A percentile compares a stretch with the other conserved stretches of the same genome.
phyloP scores from a whole-genome alignment of 192 early-diverging fungal genomes.

The Mortierella antarctica region DNA sequence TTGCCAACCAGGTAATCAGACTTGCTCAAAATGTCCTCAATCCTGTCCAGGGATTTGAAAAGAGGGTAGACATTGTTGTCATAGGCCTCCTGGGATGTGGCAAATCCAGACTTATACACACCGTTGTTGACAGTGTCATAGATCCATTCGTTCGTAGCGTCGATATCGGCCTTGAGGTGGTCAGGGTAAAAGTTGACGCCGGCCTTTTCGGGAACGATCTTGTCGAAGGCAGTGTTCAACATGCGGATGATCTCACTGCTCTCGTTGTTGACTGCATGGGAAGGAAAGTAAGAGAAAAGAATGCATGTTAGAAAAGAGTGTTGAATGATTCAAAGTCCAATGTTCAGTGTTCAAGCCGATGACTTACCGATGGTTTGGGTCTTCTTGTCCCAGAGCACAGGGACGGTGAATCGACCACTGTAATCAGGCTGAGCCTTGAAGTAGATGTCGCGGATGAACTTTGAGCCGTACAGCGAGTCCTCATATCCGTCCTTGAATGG shows the following conservation, averaged over 20 bases:
- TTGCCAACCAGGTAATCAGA: constrained; percentile 83
- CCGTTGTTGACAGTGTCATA: constrained; percentile 97
- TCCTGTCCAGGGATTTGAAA: constrained; percentile 81
- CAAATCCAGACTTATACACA: constrained; percentile 95
- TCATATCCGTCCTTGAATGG: constrained; percentile 77
- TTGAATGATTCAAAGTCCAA: not conserved
- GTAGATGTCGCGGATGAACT: constrained; percentile 89
- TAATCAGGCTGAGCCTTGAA: constrained; percentile 90
- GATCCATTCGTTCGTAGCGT: constrained; percentile 89
- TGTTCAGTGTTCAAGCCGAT: not conserved
- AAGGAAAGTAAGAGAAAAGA: not conserved
- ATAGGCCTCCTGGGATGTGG: constrained; percentile 87
- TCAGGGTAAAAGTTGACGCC: constrained; percentile 86
- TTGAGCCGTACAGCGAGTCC: constrained; percentile 79
- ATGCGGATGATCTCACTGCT: constrained; percentile 96
- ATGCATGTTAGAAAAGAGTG: not conserved
- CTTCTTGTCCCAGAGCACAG: constrained; percentile 98
- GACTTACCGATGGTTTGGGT: constrained; percentile 79
- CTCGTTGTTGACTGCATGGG: constrained; percentile 88
- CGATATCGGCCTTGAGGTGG: constrained; percentile 78
- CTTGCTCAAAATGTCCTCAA: constrained; percentile 83
- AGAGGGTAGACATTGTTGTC: constrained; percentile 77
- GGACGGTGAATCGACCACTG: constrained; percentile 86
- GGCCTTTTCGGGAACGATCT: constrained; percentile 70
- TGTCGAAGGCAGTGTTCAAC: constrained; percentile 91